Conservation (phyloP, 2,329 filamentous ascomycete genomes). For the Cladosporium cucumerinum region DNA sequence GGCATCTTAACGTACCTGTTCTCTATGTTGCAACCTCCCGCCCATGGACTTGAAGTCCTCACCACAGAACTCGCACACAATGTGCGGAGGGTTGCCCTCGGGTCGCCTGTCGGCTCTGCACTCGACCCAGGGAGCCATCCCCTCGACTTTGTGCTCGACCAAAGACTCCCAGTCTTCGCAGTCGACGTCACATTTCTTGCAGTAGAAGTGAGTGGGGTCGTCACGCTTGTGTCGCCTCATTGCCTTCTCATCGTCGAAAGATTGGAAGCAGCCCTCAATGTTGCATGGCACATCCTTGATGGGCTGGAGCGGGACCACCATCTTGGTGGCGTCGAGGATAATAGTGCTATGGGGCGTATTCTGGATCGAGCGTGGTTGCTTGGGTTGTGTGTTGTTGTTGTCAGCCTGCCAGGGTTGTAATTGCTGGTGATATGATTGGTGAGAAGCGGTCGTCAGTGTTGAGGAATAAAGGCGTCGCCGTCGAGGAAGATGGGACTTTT, state of each 20-base stretch:
- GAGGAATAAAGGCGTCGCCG: background rate
- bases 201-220: conserved; percentile 44
- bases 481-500: background rate
- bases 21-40: conserved; percentile 53
- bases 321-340: no score
- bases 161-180: conserved; percentile 33
- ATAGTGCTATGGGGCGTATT: no score
- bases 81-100: conserved; percentile 38
- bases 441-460: background rate
- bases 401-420: background rate
- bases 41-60: conserved; percentile 53
- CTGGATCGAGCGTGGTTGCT: no score
- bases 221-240: conserved; percentile 53
- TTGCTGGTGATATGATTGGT: background rate
- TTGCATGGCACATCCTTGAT: conserved; percentile 25
- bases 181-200: conserved; percentile 42
- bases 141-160: conserved; percentile 33
- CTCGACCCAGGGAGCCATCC: conserved; percentile 31
- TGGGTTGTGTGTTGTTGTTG: background rate
- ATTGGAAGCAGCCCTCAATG: conserved; percentile 47
- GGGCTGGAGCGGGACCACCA: background rate
- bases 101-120: conserved; percentile 18
- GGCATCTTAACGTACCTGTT: conserved; percentile 39
- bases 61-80: conserved; percentile 56
- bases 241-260: conserved; percentile 44